These are phyloP conservation scores for Trichoderma gamsii DNA, from an alignment of 495 filamentous ascomycete species.

Conservation along the genomic window DNA sequence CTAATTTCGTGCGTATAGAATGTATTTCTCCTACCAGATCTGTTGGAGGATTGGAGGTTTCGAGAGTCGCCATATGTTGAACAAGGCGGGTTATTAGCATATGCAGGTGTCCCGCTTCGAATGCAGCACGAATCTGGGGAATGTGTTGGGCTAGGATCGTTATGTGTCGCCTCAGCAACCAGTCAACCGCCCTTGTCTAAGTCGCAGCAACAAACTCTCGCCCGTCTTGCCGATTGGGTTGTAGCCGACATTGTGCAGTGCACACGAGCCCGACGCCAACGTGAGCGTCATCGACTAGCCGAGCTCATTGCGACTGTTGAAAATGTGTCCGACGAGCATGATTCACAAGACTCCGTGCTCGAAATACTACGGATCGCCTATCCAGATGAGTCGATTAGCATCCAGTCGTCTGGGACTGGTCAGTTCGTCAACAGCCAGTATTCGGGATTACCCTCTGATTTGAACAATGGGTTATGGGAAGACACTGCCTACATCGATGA, in stretches of 20 bases:
- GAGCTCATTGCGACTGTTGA: slow-evolving; percentile 6
- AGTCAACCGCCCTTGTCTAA: slow-evolving; percentile 17
- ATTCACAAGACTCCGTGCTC: not conserved
- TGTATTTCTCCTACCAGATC: slow-evolving; percentile 20
- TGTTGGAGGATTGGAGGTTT: slow-evolving; percentile 21
- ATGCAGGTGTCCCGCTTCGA: slow-evolving; percentile 17
- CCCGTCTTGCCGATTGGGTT: slow-evolving; percentile 15
- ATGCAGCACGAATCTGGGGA: not conserved
- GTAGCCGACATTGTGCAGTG: slow-evolving; percentile 15
- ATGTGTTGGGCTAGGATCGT: not conserved
- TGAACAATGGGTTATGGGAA: not conserved
- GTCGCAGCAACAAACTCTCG: slow-evolving; percentile 14
- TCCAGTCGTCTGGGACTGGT: not conserved
- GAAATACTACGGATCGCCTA: not conserved
- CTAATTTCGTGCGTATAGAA: not conserved
- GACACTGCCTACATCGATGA: slow-evolving; percentile 5
- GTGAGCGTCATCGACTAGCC: slow-evolving; percentile 7
- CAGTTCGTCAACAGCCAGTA: not conserved
- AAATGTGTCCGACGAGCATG: not conserved
- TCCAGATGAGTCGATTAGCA: not conserved
- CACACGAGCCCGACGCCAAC: slow-evolving; percentile 10
- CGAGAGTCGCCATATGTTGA: slow-evolving; percentile 18
- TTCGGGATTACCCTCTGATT: not conserved
- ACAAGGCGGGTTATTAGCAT: slow-evolving; percentile 16
- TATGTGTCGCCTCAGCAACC: slow-evolving; percentile 17